Conservation (phyloP, 192 early-diverging fungal species). For the Jimgerdemannia lactiflua region DNA sequence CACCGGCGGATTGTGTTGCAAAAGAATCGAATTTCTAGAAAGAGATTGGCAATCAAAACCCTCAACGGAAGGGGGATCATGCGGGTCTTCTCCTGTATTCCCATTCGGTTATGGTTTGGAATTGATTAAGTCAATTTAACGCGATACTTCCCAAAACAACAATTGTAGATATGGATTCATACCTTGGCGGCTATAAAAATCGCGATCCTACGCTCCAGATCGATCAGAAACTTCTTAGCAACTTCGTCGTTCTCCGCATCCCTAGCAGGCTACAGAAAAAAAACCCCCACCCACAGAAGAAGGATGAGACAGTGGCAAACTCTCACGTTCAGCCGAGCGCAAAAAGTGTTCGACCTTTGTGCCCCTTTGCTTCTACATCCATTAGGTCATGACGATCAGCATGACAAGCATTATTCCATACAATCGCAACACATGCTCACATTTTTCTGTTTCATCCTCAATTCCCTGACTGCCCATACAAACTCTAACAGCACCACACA, state of each 20-base stretch:
- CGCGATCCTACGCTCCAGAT: conserved; percentile 46
- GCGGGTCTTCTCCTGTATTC: conserved; percentile 33
- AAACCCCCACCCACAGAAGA: too few species aligned
- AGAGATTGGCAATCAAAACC: conserved; percentile 44
- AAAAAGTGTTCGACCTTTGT: too few species aligned
- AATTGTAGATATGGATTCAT: too few species aligned
- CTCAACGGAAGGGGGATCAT: conserved; percentile 47
- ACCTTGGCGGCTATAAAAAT: conserved; percentile 43
- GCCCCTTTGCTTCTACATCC: too few species aligned
- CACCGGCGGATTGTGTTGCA: conserved; percentile 53
- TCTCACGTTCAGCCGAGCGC: too few species aligned
- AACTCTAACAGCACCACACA: conserved; percentile 50
- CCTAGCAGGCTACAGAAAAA: too few species aligned
- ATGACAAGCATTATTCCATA: too few species aligned
- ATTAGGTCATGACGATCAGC: too few species aligned
- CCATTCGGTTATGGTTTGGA: neutral
- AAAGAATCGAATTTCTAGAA: conserved; percentile 52
- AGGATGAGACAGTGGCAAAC: too few species aligned
- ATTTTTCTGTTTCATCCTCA: conserved; percentile 30
- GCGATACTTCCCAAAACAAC: too few species aligned
- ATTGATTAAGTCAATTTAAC: neutral
- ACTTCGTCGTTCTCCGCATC: conserved; percentile 35
- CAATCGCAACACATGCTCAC: neutral
- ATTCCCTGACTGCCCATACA: conserved; percentile 37
- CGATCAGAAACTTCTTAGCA: conserved; percentile 56